Base-by-base conservation (phyloP, 2,329 filamentous ascomycete genomes). In the Colletotrichum trifolii region DNA sequence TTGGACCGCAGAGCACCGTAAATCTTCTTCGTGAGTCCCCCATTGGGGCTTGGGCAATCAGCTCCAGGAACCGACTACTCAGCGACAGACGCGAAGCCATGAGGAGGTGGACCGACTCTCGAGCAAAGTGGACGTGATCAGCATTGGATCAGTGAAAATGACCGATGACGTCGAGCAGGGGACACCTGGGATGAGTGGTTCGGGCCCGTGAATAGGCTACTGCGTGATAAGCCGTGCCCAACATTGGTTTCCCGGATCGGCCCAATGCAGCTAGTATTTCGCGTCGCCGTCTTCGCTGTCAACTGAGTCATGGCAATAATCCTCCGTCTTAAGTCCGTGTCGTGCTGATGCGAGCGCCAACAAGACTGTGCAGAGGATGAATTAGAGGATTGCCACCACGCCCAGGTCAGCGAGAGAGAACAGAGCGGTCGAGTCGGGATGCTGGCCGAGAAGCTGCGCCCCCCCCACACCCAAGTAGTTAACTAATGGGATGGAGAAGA, bases 231-330 rank as follows among this genome's bases (percentile, higher is more conserved):
- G 17, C 17, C 17, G 17, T 17, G 17, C 17, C 17, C 17, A 17
- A 25, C 3, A 49, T 49, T 56, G 54, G 36, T 8, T 12, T 15
- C 10, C 2, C 2, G 4, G 34, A 10, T 8, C 11, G 4, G n/a
- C 17, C 5, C 54, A 33, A 17, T 8, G 25, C n/a, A 15, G 15
- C 6, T 46, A 17, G 42, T 15, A 7, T 13, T 15, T 7, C 42
- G 15, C 10, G 36, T n/a, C 36, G 42, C 36, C 7, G 34, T 38
- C 25, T 25, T 25, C 25, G 25, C 25, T 25, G 25, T 25, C 25
- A 25, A 25, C 25, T n/a, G 63, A 65, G 63, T 65, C 63, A 65
- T 61, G 33, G 15, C 42, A 15, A 34, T n/a, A 38, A 36, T 15
- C 34, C 25, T 43, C 15, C 8, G 12, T 36, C 33, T 56, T 34